Percentiles rank a stretch among this genome's conserved stretches.
Conservation (phyloP, 331 rosid genomes). For the Malus hybrid region DNA sequence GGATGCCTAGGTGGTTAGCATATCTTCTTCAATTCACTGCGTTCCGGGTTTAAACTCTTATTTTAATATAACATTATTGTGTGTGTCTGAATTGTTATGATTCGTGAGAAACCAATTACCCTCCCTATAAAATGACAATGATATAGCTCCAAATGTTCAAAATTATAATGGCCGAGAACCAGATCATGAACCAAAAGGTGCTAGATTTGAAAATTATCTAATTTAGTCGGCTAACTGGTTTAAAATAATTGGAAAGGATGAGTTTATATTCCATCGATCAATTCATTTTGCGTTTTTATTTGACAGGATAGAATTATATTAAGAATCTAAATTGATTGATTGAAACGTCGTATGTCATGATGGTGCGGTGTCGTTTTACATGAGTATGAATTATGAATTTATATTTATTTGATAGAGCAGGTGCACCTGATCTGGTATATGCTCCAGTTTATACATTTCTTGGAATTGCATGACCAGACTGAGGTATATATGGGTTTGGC, state of each 20-base stretch:
- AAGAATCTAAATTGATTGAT: background rate
- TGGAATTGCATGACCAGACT: too few species aligned
- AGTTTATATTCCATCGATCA: background rate
- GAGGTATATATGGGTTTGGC: too few species aligned
- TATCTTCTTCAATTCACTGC: too few species aligned
- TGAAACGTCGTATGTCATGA: background rate
- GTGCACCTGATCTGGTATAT: too few species aligned
- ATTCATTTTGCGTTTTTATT: background rate
- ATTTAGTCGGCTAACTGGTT: background rate
- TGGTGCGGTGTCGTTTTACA: background rate
- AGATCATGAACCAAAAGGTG: too few species aligned
- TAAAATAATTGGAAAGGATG: background rate
- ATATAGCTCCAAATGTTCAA: background rate
- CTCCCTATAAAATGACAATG: background rate
- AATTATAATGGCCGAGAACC: too few species aligned
- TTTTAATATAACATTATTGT: too few species aligned
- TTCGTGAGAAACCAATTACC: background rate
- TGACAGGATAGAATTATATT: background rate
- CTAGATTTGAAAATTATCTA: too few species aligned
- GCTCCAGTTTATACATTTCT: too few species aligned
- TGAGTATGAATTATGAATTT: background rate
- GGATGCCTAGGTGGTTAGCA: too few species aligned
- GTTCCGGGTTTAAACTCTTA: too few species aligned
- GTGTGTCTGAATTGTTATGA: too few species aligned
- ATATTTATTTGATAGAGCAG: background rate